Conservation (phyloP, 2,329 filamentous ascomycete species). For the Fusarium robinianum region DNA sequence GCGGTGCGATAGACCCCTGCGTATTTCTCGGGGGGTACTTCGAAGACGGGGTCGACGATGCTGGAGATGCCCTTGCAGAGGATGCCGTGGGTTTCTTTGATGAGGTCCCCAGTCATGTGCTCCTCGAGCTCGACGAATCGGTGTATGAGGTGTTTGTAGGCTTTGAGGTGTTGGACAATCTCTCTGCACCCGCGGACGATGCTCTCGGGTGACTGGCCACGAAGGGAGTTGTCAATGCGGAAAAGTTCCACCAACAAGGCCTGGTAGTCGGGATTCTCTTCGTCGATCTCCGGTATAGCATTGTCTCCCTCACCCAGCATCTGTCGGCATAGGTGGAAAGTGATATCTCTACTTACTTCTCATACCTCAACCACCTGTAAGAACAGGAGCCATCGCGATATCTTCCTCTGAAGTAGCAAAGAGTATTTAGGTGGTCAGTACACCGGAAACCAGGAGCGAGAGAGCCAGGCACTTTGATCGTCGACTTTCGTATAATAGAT, state of each 20-base stretch:
- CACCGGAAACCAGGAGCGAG: no score
- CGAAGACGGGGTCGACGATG: background rate
- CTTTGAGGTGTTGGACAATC: conserved; percentile 29
- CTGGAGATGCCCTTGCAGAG: conserved; percentile 16
- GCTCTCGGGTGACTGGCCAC: background rate
- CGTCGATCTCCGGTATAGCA: conserved; percentile 2
- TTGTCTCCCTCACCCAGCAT: conserved; percentile 23
- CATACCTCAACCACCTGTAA: conserved; percentile 33
- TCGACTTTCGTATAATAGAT: no score
- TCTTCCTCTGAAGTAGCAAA: no score
- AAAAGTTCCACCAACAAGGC: conserved; percentile 7
- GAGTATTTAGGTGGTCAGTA: no score
- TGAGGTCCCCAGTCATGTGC: conserved; percentile 24
- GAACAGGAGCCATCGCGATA: no score
- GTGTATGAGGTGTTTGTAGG: conserved; percentile 26
- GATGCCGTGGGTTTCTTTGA: conserved; percentile 27
- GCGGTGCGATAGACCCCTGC: conserved; percentile 33
- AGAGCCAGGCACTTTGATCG: no score
- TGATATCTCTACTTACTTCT: conserved; percentile 21
- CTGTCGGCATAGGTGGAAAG: conserved; percentile 21
- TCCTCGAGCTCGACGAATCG: conserved; percentile 6
- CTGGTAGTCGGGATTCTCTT: conserved; percentile 2
- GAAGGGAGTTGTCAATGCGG: background rate
- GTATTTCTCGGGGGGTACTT: conserved; percentile 23
- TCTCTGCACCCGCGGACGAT: conserved; percentile 24